Base-by-base conservation (phyloP, 495 filamentous ascomycete species). In the Pyrenula massariospora region DNA sequence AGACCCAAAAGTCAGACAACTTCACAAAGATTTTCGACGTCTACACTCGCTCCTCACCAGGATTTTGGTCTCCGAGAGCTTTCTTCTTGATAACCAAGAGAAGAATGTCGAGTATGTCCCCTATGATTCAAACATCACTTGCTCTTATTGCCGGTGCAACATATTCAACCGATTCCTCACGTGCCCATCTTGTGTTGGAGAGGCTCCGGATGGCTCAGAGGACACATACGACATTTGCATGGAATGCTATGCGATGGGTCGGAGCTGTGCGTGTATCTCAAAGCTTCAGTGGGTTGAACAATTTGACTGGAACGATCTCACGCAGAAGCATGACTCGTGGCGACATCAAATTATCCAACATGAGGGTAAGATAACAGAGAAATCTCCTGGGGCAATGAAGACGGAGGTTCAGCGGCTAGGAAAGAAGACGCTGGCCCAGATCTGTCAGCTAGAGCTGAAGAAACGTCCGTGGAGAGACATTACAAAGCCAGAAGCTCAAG, bases 161-260 rank as follows among this genome's bases (percentile, higher is more conserved):
- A 93, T 98, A 52, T 96, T 96, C 76, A 98, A 98, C 67, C 84
- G 92, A 5, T 98, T 97, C 63, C 72, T 98, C 25, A 94, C 91
- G 2, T 98, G 93, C 68, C 84, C 86, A 36, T 78, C 78, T 42
- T 97, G 93, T 65, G 76, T 85, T 24, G 59, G 69, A 31, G 72
- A 75, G 15, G 66, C 77, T 48, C 71, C 75, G 25, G 73, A 73
- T 53, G 87, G 79, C 19, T 81, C 81, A 2, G 80, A 89, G 53
- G 86, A 91, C 57, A 81, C 85, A 0, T 98, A 96, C 64, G 93
- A 98, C 63, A 79, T 98, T 12, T 98, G 93, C 66, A 89, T 98
- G 84, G 92, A 98, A 49, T 98, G 93, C 66, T 97, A 91, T 60
- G 84, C 82, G 15, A 92, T 96, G 82, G 93, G 93, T 31, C 83